Evolutionary conservation across 306 rosid species (phyloP).

Genomic region (Begonia loranthoides): DNA sequence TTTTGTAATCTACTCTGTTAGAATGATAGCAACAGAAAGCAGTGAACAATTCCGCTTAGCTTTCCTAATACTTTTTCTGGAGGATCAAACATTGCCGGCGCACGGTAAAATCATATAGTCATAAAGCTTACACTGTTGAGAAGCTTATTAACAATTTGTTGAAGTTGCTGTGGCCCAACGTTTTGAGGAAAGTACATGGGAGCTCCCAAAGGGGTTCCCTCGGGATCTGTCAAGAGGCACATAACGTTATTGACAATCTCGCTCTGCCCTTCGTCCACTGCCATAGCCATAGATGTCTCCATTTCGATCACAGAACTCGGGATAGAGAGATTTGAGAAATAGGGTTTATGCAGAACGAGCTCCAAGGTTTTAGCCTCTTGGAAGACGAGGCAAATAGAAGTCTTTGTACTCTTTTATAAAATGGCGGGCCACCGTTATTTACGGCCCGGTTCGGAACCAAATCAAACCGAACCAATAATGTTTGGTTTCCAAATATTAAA

Average conservation of each 20-base stretch:
- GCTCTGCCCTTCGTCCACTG: constrained; percentile 16
- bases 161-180: constrained; percentile 59
- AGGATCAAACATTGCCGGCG: too few relatives aligned
- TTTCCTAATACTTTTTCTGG: too few relatives aligned
- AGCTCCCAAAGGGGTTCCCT: constrained; percentile 46
- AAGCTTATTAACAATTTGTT: constrained; percentile 66
- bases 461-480: background rate
- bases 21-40: too few relatives aligned
- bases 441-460: background rate
- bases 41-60: too few relatives aligned
- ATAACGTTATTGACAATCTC: constrained; percentile 32
- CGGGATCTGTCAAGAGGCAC: constrained; percentile 68
- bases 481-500: background rate
- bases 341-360: too few relatives aligned
- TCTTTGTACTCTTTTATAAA: too few relatives aligned
- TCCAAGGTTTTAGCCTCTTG: too few relatives aligned
- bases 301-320: background rate
- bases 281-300: constrained; percentile 6
- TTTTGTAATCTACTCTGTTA: too few relatives aligned
- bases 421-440: too few relatives aligned
- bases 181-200: constrained; percentile 64
- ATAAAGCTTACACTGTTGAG: constrained; percentile 36
- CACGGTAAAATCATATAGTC: too few relatives aligned
- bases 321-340: background rate
- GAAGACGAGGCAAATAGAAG: too few relatives aligned